Evolutionary conservation across 768 basidiomycete species (phyloP).

Genomic region (Naematelia aurantialba): DNA sequence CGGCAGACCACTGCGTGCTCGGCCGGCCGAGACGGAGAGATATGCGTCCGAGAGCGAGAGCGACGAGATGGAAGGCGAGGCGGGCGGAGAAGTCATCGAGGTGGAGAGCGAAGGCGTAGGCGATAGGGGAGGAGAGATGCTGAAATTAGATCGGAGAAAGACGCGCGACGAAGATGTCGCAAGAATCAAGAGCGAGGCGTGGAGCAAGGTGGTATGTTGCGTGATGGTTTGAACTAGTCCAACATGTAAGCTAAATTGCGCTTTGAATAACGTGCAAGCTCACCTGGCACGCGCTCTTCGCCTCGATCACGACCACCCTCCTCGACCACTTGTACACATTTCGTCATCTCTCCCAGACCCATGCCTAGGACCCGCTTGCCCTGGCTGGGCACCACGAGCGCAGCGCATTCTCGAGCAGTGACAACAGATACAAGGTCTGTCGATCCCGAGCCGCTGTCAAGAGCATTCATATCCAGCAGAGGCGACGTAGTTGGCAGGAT

Average conservation of each 20-base stretch:
- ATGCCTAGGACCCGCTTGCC: conserved; percentile 33
- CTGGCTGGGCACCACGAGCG: conserved; percentile 31
- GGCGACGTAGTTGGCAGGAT: conserved; percentile 14
- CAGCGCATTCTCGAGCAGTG: conserved; percentile 26
- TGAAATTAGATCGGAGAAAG: conserved; percentile 19
- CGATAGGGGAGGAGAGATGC: conserved; percentile 13
- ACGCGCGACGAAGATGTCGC: conserved; percentile 36
- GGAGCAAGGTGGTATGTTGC: conserved; percentile 22
- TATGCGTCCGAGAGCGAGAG: conserved; percentile 9
- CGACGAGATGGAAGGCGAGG: conserved; percentile 8
- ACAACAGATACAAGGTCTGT: conserved; percentile 25
- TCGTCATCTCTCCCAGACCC: conserved; percentile 29
- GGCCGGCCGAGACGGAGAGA: background rate
- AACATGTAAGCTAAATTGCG: background rate
- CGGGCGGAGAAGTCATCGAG: background rate
- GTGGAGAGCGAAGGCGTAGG: conserved; percentile 7
- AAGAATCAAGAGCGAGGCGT: conserved; percentile 36
- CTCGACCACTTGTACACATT: conserved; percentile 21
- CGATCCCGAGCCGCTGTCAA: conserved; percentile 7
- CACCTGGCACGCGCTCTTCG: conserved; percentile 37
- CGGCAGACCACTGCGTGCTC: conserved; percentile 13
- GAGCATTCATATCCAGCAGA: conserved; percentile 5
- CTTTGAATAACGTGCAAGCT: conserved; percentile 1
- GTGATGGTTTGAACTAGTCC: conserved; percentile 33
- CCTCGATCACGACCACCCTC: conserved; percentile 25